phyloP scores from a whole-genome alignment of 2,329 filamentous ascomycete species.

The Talaromyces sp. region DNA sequence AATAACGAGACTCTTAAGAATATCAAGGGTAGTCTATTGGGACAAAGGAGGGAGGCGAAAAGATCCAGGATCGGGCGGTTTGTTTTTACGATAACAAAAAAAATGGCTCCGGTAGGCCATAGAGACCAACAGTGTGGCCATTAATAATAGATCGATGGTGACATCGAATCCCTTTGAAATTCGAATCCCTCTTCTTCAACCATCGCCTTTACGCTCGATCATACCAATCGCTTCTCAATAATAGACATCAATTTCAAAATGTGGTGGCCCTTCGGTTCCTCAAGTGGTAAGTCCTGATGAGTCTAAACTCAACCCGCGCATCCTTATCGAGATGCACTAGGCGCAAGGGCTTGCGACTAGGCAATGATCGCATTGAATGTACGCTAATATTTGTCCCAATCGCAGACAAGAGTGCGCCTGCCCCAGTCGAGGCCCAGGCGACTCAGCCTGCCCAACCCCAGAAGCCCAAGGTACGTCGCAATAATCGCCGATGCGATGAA shows the following conservation, averaged over 20 bases:
- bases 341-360: constrained; percentile 7
- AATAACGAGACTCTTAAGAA: background rate
- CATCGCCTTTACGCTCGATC: too few species aligned
- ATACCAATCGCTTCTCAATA: background rate
- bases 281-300: constrained; percentile 30
- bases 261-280: constrained; percentile 42
- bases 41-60: constrained; percentile 3
- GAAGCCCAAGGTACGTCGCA: constrained; percentile 41
- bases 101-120: constrained; percentile 21
- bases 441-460: constrained; percentile 29
- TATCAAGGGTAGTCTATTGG: background rate
- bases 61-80: background rate
- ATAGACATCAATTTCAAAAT: constrained; percentile 21
- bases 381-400: constrained; percentile 11
- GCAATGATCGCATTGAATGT: background rate
- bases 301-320: background rate
- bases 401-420: constrained; percentile 26
- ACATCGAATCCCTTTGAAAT: background rate
- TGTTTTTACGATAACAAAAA: constrained; percentile 21
- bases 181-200: background rate
- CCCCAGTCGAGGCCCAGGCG: constrained; percentile 20
- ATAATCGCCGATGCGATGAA: background rate
- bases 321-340: constrained; percentile 11
- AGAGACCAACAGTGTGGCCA: constrained; percentile 24
- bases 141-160: constrained; percentile 25